Evolutionary conservation across 106 monocot genomes (phyloP).

Genomic region (Dendrobium officinale): DNA sequence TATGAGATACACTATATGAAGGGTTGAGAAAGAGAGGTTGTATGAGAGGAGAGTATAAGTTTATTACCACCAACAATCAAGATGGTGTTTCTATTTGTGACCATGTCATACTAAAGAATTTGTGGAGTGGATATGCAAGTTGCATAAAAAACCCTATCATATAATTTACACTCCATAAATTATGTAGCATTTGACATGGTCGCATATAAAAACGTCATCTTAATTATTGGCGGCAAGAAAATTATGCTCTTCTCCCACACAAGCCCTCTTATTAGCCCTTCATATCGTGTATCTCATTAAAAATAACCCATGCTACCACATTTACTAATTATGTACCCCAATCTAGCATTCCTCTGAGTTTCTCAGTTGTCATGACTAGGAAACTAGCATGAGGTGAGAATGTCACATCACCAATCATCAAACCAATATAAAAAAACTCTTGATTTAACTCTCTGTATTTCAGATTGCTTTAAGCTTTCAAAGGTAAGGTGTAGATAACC

Average conservation of each 20-base stretch:
- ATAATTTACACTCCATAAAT: constrained; percentile 97
- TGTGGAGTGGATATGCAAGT: constrained; percentile 95
- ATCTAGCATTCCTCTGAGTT: constrained; percentile 90
- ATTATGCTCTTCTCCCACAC: constrained; percentile 99
- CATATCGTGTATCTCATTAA: constrained; percentile 99
- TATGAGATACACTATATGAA: constrained; percentile 99
- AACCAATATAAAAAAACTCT: constrained; percentile 89
- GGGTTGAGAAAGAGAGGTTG: constrained; percentile 93
- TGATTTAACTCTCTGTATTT: constrained; percentile 90
- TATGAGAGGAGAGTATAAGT: constrained; percentile 98
- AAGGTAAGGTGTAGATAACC: constrained; percentile 91
- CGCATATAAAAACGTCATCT: constrained; percentile 95
- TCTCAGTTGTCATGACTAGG: constrained; percentile 96
- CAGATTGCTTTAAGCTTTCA: constrained; percentile 95
- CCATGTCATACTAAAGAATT: constrained; percentile 97
- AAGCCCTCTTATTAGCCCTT: constrained; percentile 94
- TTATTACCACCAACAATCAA: constrained; percentile 91
- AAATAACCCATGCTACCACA: constrained; percentile 98
- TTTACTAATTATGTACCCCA: constrained; percentile 88
- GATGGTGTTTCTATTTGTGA: constrained; percentile 95
- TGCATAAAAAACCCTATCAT: constrained; percentile 96
- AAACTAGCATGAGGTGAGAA: constrained; percentile 90
- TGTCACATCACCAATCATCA: constrained; percentile 96
- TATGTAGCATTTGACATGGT: constrained; percentile 99
- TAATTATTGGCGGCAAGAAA: constrained; percentile 85